Evolutionary conservation across 768 basidiomycete species (phyloP).

Genomic region (Rubroboletus pulcherrimus): DNA sequence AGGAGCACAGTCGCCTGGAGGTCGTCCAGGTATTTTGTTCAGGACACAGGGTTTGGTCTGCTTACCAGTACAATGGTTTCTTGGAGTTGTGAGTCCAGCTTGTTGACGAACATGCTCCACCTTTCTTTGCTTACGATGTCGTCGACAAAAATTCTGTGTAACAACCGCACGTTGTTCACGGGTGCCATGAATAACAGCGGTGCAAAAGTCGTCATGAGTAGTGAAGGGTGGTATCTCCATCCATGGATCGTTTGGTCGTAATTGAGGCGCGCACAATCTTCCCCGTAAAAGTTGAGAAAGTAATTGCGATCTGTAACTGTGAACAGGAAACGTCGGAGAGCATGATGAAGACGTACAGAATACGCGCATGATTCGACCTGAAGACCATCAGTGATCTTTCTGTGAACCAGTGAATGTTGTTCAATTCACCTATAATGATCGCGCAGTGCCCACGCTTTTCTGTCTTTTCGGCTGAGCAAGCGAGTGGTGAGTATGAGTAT

Average conservation of each 20-base stretch:
- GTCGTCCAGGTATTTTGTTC: neutral
- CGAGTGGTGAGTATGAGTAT: neutral
- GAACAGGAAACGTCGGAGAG: neutral
- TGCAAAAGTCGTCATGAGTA: constrained; percentile 36
- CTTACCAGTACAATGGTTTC: constrained; percentile 53
- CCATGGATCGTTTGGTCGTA: constrained; percentile 32
- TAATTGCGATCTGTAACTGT: constrained; percentile 29
- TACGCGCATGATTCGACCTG: constrained; percentile 31
- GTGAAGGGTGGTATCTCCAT: constrained; percentile 29
- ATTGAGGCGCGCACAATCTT: constrained; percentile 40
- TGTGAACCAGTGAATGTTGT: neutral
- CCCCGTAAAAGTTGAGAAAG: constrained; percentile 43
- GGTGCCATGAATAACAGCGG: constrained; percentile 50
- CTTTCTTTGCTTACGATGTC: constrained; percentile 35
- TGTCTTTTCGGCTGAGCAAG: constrained; percentile 10
- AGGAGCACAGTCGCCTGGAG: constrained; percentile 53
- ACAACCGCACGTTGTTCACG: constrained; percentile 38
- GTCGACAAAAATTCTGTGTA: constrained; percentile 52
- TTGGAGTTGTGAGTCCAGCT: constrained; percentile 47
- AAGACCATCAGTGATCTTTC: constrained; percentile 2
- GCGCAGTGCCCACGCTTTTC: constrained; percentile 14
- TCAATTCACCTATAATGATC: constrained; percentile 19
- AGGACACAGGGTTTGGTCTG: neutral
- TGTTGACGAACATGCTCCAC: constrained; percentile 45
- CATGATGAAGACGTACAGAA: constrained; percentile 21